Conservation (phyloP, 2,329 filamentous ascomycete species). For the Phaeophleospora eucalypticola region DNA sequence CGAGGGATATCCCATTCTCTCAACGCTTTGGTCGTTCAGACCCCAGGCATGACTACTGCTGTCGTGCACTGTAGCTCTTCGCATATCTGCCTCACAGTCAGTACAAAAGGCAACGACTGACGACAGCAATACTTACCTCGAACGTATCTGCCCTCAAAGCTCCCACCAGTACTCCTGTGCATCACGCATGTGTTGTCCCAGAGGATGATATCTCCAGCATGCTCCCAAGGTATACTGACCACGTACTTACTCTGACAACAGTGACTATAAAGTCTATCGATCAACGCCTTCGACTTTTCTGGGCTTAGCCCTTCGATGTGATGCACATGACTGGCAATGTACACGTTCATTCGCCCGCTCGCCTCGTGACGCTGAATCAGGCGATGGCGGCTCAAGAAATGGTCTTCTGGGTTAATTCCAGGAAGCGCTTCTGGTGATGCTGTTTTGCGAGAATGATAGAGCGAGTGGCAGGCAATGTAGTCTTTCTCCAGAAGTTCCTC, state of each 20-base stretch:
- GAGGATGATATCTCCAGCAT: slow-evolving; percentile 49
- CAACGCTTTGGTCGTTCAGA: slow-evolving; percentile 36
- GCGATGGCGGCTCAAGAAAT: slow-evolving; percentile 44
- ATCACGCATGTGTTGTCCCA: slow-evolving; percentile 59
- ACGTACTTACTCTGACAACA: slow-evolving; percentile 47
- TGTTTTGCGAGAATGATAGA: slow-evolving; percentile 51
- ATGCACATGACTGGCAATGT: slow-evolving; percentile 52
- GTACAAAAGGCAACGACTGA: not conserved
- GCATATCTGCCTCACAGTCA: slow-evolving; percentile 46
- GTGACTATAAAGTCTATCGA: slow-evolving; percentile 45
- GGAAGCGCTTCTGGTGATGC: slow-evolving; percentile 49
- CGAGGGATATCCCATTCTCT: slow-evolving; percentile 10
- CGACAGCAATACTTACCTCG: slow-evolving; percentile 9
- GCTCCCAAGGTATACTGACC: slow-evolving; percentile 46
- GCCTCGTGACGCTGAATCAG: slow-evolving; percentile 51
- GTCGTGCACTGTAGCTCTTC: slow-evolving; percentile 55
- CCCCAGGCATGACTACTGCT: slow-evolving; percentile 41
- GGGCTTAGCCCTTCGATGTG: slow-evolving; percentile 46
- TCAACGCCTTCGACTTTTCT: slow-evolving; percentile 35
- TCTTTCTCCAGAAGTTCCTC: slow-evolving; percentile 37
- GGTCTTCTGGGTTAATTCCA: slow-evolving; percentile 40
- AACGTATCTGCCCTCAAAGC: slow-evolving; percentile 42
- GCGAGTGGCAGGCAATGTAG: slow-evolving; percentile 49
- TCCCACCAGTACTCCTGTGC: slow-evolving; percentile 50
- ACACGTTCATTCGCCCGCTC: slow-evolving; percentile 51